Conservation (phyloP, 176 grass and related monocot species). For the Echinochloa phyllopogon region DNA sequence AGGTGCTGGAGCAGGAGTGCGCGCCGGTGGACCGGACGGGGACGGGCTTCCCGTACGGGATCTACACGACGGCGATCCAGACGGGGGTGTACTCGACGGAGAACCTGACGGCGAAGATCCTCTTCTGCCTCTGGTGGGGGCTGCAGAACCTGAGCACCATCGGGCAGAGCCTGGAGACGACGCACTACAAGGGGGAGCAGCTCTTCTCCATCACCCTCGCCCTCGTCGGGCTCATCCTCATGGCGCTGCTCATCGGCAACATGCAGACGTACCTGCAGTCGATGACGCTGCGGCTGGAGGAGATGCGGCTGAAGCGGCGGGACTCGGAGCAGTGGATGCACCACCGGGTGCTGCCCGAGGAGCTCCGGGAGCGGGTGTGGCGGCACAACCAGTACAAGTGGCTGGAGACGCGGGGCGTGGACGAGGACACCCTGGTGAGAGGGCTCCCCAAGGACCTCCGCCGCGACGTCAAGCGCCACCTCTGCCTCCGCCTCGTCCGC, state of each 20-base stretch:
- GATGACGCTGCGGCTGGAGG: constrained; percentile 61
- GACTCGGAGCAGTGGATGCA: constrained; percentile 86
- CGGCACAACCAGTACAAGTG: constrained; percentile 78
- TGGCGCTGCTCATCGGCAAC: constrained; percentile 95
- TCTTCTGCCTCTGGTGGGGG: constrained; percentile 94
- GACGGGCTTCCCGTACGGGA: constrained; percentile 69
- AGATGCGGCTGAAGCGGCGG: constrained; percentile 63
- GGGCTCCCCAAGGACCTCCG: constrained; percentile 68
- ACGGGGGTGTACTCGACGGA: constrained; percentile 60
- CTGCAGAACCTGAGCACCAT: constrained; percentile 90
- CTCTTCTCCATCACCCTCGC: constrained; percentile 84
- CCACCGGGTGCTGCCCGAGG: constrained; percentile 65
- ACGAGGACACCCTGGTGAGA: constrained; percentile 62
- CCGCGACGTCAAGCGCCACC: constrained; percentile 73
- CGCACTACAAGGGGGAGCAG: constrained; percentile 78
- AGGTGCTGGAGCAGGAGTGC: constrained; percentile 57
- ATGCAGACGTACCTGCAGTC: constrained; percentile 97
- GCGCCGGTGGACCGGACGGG: constrained; percentile 41
- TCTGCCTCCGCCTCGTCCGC: constrained; percentile 69
- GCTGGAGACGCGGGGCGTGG: constrained; percentile 74
- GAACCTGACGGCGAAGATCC: constrained; percentile 56
- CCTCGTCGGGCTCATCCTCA: constrained; percentile 82
- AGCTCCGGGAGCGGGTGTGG: constrained; percentile 65
- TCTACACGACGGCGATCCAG: constrained; percentile 65
- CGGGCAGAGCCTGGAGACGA: constrained; percentile 75